Evolutionary conservation across 2,329 filamentous ascomycete species (phyloP), one percentile per base, ranked within the genome.

Genomic region (Alternaria novae-zelandiae): DNA sequence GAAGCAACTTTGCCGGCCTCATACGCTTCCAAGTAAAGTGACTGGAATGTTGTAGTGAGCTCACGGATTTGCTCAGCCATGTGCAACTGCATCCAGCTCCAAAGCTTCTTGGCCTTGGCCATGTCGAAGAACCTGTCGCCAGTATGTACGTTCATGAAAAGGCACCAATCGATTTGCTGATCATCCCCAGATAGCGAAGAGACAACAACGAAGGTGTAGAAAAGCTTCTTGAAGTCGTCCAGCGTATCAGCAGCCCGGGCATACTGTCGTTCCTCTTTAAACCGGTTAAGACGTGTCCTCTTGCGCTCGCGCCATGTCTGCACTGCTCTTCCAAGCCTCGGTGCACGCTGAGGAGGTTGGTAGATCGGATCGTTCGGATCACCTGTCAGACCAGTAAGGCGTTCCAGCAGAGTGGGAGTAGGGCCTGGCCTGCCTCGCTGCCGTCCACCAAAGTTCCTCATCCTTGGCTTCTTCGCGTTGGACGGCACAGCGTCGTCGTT

Each of bases 1-100:
- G 83, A 77, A 2, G 88, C 85, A 1, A 94, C 68, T 64, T 90
- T 84, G 9, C 86, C 85, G 2, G 82, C 83, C 67, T 89, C 86
- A 68, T 93, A 93, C 0, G 91, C 91, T 50, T 83, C 79, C 6
- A 93, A 80, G 69, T 92, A 92, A 8, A 83, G 84, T 15, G 86
- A 82, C 70, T 91, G 89, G 66, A 95, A 92, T 51, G 87, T 86
- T 6, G 84, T 81, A 6, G 87, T 88, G 47, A 91, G 73, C 44
- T 85, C 85, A 5, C 86, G 81, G 36, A 92, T 82, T 53, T 86
- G 84, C 0, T 82, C 49, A 15, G 64, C 43, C 70, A 76, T 77
- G 59, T 76, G 65, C 61, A 64, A 51, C 62, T 76, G 74, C 64
- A 79, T 70, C 76, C 77, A 80, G 7, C 60, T 61, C 81, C 81